Conservation (phyloP, 2,329 filamentous ascomycete species). For the Colletotrichum lentis region DNA sequence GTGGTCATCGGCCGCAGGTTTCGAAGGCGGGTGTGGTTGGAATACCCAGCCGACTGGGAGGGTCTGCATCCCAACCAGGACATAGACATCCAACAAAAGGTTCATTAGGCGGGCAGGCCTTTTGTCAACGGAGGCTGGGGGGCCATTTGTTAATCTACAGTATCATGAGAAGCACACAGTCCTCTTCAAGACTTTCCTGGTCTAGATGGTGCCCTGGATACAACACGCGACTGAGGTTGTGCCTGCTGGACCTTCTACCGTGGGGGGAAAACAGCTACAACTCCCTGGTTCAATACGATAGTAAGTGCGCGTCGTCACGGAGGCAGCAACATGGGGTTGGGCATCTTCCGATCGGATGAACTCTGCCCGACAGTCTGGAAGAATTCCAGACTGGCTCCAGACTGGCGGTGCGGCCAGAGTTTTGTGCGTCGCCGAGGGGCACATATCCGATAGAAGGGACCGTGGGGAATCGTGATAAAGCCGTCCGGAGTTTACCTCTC, state of each 20-base stretch:
- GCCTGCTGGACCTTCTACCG: neutral
- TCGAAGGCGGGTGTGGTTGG: constrained; percentile 40
- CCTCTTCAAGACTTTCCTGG: too few species aligned
- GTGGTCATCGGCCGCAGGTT: neutral
- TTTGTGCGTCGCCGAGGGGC: constrained; percentile 28
- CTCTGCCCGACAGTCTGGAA: neutral
- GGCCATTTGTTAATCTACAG: neutral
- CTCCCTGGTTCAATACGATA: neutral
- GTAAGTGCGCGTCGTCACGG: constrained; percentile 18
- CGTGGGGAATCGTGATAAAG: constrained; percentile 1
- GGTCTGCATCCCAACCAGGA: constrained; percentile 44
- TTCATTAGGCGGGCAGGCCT: neutral
- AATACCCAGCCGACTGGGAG: constrained; percentile 45
- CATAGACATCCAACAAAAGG: constrained; percentile 44
- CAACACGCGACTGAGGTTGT: too few species aligned
- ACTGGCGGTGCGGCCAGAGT: constrained; percentile 15
- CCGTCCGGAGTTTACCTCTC: constrained; percentile 21
- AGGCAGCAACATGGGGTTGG: neutral
- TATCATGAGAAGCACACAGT: too few species aligned
- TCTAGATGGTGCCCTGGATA: neutral
- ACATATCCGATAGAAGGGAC: constrained; percentile 8
- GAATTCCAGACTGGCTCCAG: constrained; percentile 20
- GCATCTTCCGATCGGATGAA: constrained; percentile 5
- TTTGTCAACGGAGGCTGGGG: neutral
- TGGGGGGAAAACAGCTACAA: constrained; percentile 7